phyloP scores from a whole-genome alignment of 2,329 filamentous ascomycete species.

The Domatiomyces globalis region DNA sequence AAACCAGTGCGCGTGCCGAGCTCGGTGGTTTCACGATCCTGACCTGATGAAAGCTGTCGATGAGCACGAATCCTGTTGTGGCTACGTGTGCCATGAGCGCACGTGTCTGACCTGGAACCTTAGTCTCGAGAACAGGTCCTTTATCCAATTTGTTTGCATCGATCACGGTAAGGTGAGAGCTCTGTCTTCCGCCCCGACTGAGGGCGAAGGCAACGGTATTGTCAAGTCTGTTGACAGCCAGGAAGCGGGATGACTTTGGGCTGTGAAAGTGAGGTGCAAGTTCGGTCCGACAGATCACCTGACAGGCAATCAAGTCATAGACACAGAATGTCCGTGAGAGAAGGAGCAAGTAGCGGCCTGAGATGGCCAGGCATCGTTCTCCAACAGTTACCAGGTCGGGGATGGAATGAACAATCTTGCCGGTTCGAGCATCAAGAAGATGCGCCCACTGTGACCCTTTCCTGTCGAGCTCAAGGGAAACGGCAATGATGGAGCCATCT shows the following conservation, averaged over 20 bases:
- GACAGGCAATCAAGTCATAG: constrained; percentile 58
- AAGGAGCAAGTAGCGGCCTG: constrained; percentile 60
- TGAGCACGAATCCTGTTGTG: constrained; percentile 7
- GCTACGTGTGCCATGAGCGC: constrained; percentile 8
- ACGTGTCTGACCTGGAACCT: constrained; percentile 3
- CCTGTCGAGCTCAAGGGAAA: constrained; percentile 32
- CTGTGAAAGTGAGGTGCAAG: constrained; percentile 4
- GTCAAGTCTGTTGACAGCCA: constrained; percentile 11
- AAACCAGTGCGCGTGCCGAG: background rate
- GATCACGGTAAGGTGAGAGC: constrained; percentile 5
- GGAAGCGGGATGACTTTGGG: constrained; percentile 2
- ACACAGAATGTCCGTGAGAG: constrained; percentile 60
- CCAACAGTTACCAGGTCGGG: constrained; percentile 52
- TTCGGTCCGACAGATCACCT: constrained; percentile 2
- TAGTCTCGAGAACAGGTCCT: constrained; percentile 5
- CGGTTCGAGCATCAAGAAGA: constrained; percentile 59
- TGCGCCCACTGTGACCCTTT: constrained; percentile 48
- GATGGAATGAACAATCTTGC: constrained; percentile 51
- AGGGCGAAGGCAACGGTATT: constrained; percentile 11
- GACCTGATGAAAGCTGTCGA: constrained; percentile 8
- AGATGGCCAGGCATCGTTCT: constrained; percentile 53
- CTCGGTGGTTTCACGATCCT: constrained; percentile 1
- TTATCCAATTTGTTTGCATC: background rate
- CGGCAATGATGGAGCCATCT: constrained; percentile 68
- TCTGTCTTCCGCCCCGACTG: background rate